Conservation (phyloP, 352 stramenopile genomes). For the Blastocystis hominis region DNA sequence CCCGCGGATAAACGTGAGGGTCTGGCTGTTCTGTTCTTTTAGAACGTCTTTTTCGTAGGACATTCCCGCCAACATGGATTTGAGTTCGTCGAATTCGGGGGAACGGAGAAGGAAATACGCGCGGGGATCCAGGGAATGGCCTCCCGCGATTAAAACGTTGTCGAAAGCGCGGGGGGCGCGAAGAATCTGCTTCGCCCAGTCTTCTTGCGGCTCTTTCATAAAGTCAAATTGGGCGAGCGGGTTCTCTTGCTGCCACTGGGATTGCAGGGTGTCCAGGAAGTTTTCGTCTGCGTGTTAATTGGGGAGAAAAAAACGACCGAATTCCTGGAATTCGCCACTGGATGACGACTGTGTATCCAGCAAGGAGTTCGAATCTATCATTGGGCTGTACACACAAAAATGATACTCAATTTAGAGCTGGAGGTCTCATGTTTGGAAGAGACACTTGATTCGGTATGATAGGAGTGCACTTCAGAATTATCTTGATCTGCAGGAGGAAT, state of each 20-base stretch:
- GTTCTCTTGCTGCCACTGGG: background rate
- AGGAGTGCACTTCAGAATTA: background rate
- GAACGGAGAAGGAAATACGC: background rate
- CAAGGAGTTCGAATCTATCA: background rate
- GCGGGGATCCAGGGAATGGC: background rate
- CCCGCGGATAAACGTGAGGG: background rate
- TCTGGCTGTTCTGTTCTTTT: background rate
- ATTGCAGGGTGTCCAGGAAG: background rate
- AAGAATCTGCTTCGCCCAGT: slow-evolving; percentile 46
- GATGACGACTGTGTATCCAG: background rate
- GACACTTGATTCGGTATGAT: background rate
- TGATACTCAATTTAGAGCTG: background rate
- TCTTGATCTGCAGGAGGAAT: background rate
- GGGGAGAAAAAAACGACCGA: background rate
- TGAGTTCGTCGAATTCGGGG: background rate
- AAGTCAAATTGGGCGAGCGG: slow-evolving; percentile 28
- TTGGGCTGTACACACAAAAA: background rate
- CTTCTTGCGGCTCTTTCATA: background rate
- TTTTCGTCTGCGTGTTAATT: background rate
- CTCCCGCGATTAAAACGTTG: background rate
- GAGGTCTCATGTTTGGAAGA: background rate
- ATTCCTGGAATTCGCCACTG: background rate
- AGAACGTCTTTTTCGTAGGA: background rate
- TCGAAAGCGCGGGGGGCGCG: background rate
- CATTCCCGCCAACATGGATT: background rate